Base-by-base conservation (phyloP, 2,329 filamentous ascomycete species). In the Pseudogymnoascus sp. region DNA sequence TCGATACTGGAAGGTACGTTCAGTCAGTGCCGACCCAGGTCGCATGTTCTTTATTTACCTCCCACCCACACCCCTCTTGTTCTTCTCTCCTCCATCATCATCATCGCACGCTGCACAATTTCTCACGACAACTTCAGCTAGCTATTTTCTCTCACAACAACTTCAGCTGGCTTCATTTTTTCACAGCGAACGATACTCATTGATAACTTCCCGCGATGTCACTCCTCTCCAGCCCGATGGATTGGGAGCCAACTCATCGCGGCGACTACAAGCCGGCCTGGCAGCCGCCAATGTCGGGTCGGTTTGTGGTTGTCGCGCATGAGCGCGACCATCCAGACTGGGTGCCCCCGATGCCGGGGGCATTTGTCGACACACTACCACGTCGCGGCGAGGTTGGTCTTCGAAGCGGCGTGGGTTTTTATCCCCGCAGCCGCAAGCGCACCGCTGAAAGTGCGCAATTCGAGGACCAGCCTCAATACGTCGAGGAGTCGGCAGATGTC, bases 1-100 rank as follows among this genome's bases (percentile, higher is more conserved):
- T 57, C 50, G 50, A 57, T 57, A 33, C n/a, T 57, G 50, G 50
- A 57, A 57, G 50, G 50, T 57, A 33, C 50, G 50, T 57, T 57
- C 28, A 33, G 13, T 26, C 28, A 21, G 28, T 57, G 50, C 28
- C 28, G 50, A 35, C 50, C 50, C 50, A 31, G 17, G 50, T 57
- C 28, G 50, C 50, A 6, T 17, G 15, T 57, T 57, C 50, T 33
- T 57, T 57, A 57, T 57, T 57, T 57, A 57, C 50, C 19, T 35
- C 50, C 10, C 17, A 13, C 28, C 50, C 50, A 57, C n/a, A 2
- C 17, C 50, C 33, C 28, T 33, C 50, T 19, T 57, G 15, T 35
- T 57, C 50, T 57, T 57, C 28, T 10, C 11, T 57, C 28, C 28
- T 28, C n/a, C n/a, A n/a, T 9, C 44, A 53, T 35, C 50, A 21